Conservation (phyloP, 768 basidiomycete species). For the Auricularia sp. region DNA sequence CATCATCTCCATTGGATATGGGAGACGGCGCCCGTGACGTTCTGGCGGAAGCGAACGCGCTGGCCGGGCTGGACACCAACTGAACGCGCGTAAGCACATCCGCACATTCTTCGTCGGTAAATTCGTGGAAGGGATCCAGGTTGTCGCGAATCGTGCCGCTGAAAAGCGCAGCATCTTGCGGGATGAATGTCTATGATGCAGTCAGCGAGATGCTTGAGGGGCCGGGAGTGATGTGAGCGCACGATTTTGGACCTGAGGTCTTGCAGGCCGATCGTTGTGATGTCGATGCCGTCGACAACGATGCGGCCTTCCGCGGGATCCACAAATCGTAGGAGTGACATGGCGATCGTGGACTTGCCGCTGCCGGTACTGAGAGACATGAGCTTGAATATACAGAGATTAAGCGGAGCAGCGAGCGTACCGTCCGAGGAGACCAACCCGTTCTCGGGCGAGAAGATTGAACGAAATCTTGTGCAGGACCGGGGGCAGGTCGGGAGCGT, state of each 20-base stretch:
- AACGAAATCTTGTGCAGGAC: slow-evolving; percentile 27
- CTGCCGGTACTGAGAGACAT: slow-evolving; percentile 5
- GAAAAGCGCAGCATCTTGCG: slow-evolving; percentile 21
- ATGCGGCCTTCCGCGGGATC: slow-evolving; percentile 27
- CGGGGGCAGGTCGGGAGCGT: slow-evolving; percentile 15
- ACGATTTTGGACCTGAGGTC: slow-evolving; percentile 16
- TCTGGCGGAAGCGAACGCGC: slow-evolving; percentile 36
- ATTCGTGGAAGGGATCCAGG: slow-evolving; percentile 41
- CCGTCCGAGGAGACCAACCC: slow-evolving; percentile 26
- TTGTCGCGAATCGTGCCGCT: slow-evolving; percentile 10
- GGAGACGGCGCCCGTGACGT: slow-evolving; percentile 28
- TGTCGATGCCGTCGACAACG: slow-evolving; percentile 31
- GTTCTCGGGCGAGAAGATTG: slow-evolving; percentile 18
- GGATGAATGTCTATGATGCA: slow-evolving; percentile 23
- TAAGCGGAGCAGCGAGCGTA: slow-evolving; percentile 14
- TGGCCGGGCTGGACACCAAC: slow-evolving; percentile 39
- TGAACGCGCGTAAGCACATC: slow-evolving; percentile 78
- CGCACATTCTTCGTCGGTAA: slow-evolving; percentile 66
- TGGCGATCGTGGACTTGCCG: slow-evolving; percentile 23
- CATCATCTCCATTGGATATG: slow-evolving; percentile 29
- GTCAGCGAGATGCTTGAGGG: neutral
- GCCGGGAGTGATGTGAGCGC: neutral
- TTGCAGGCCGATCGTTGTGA: slow-evolving; percentile 28
- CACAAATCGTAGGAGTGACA: slow-evolving; percentile 28
- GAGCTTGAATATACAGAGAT: neutral